Evolutionary conservation across 208 protist species (phyloP), one percentile per base, ranked within the genome.

Genomic region (Balamuthia mandrillaris): DNA sequence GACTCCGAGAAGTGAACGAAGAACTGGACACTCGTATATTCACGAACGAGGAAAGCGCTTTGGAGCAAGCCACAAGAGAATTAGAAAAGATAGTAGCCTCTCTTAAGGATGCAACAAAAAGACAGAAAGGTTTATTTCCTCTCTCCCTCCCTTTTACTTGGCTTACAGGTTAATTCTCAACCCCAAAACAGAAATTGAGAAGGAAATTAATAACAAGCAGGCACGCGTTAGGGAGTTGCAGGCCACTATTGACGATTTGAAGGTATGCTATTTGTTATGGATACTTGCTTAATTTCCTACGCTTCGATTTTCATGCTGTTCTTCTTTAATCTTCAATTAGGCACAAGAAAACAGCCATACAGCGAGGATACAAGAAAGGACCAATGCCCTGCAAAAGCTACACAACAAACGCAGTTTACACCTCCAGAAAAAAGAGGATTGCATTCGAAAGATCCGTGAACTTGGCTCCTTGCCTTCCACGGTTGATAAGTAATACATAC

Each of bases 381-480:
- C 63, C 21, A 65, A 85, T 42, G 37, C 24, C 42, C 44, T 90
- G 78, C 89, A 94, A 81, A 60, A 35, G 31, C 37, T 92, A 3
- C 52, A 91, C 33, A 89, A 84, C 60, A 77, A 89, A 72, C 84
- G 82, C n/a, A 78, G n/a, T 10, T 18, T 86, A 29, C 41, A 92
- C 10, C 29, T 84, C 3, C 24, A 88, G 52, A 92, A 94, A 21
- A 87, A 91, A 27, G 96, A 98, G 35, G 95, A 98, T 44, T 89
- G 91, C 35, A 72, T 91, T 27, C 75, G 93, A 29, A 96, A 98
- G 89, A 96, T 99, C 37, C 91, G 94, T 9, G 90, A 96, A 78
- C 91, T 98, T 4, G 96, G 97, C 49, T 86, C 96, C 9, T 56
- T 97, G 27, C 95, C 96, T 1, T 86, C 85, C 33, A 68, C n/a